phyloP scores from a whole-genome alignment of 2,329 filamentous ascomycete genomes.

The Colletotrichum eleusines region DNA sequence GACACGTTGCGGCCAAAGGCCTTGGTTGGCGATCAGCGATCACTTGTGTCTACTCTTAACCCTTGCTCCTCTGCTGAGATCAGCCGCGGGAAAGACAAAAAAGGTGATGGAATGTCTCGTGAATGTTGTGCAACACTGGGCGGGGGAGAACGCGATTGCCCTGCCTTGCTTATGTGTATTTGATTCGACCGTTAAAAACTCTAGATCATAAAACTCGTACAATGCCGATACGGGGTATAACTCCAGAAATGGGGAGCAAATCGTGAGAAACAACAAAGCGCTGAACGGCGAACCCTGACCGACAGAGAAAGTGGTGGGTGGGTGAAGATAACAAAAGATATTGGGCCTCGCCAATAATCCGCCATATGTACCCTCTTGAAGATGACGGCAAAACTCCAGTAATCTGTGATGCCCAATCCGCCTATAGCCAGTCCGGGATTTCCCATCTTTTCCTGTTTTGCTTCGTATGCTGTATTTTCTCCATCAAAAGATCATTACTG shows the following conservation, averaged over 20 bases:
- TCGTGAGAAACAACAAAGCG: conserved; percentile 12
- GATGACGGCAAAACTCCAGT: conserved; percentile 9
- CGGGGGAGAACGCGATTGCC: neutral
- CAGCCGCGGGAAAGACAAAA: neutral
- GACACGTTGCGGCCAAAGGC: neutral
- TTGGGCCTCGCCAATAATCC: neutral
- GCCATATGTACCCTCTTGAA: neutral
- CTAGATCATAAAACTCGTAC: conserved; percentile 10
- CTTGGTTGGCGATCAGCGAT: neutral
- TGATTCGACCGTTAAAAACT: neutral
- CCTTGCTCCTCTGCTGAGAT: neutral
- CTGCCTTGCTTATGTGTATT: conserved; percentile 25
- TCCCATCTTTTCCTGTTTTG: neutral
- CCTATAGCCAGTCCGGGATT: neutral
- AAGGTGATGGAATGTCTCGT: neutral
- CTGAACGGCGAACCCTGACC: neutral
- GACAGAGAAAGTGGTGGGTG: neutral
- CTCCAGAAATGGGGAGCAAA: conserved; percentile 20
- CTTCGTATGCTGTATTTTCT: conserved; percentile 5
- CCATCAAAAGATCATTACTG: neutral
- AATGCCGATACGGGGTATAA: conserved; percentile 28
- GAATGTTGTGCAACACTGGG: neutral
- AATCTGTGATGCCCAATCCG: neutral
- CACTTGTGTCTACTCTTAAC: neutral
- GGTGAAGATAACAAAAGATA: neutral